A percentile compares a stretch with the other conserved stretches of the same genome.
These are phyloP conservation scores for Dendrobium nobile DNA, from an alignment of 106 monocot genomes.

Conservation along the genomic window DNA sequence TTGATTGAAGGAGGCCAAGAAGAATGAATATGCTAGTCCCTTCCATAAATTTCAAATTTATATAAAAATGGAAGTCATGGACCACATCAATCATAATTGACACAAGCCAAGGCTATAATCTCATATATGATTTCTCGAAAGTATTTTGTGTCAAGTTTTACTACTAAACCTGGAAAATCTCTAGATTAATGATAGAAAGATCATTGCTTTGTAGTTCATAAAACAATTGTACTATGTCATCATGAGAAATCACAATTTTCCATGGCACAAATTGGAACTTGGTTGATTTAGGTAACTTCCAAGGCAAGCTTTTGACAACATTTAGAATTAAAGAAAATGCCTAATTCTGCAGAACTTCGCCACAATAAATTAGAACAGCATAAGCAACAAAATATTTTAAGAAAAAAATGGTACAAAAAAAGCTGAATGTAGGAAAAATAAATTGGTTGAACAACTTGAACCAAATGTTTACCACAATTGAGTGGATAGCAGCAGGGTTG, in stretches of 20 bases:
- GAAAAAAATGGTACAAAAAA: not conserved
- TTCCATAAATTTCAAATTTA: too few relatives aligned
- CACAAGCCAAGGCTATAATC: not conserved
- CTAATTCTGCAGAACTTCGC: not conserved
- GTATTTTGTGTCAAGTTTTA: not conserved
- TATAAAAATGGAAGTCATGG: too few relatives aligned
- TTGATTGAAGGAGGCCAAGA: too few relatives aligned
- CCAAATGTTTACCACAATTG: slow-evolving; percentile 71
- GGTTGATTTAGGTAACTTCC: not conserved
- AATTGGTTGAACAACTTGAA: not conserved
- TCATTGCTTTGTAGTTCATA: not conserved
- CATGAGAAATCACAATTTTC: not conserved
- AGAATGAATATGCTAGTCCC: too few relatives aligned
- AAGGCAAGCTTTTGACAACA: not conserved
- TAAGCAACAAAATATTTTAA: not conserved
- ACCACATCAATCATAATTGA: too few relatives aligned
- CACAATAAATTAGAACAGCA: not conserved
- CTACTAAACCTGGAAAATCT: not conserved
- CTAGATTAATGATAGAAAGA: not conserved
- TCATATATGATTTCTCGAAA: not conserved
- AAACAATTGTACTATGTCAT: not conserved
- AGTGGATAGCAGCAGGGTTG: slow-evolving; percentile 83
- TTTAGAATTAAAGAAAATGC: not conserved
- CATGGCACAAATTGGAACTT: not conserved
- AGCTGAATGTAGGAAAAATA: not conserved